Base-by-base conservation (phyloP, 371 early-diverging fungal genomes). In the Mucor piriformis region DNA sequence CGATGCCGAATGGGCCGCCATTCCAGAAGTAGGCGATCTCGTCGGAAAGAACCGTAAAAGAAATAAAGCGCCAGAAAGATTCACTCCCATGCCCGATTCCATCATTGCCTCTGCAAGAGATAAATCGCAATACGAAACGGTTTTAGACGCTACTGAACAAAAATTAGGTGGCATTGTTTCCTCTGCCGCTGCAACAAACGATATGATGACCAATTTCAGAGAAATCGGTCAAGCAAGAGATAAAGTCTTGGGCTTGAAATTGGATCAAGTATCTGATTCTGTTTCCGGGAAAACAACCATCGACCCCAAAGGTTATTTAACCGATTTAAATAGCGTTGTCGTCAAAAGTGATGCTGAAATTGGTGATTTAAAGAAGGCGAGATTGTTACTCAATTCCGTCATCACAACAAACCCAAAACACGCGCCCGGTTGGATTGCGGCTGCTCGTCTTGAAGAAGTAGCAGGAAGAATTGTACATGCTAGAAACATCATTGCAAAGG, bases 401-500 rank as follows among this genome's bases (percentile, higher is more conserved):
- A 95, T 89, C 32, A 86, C 84, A 3, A 92, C 98, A 0, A 97
- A 96, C 72, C 97, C 97, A 2, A 92, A 90, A 59, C 92, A 96
- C 61, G 95, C 95, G 5, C 94, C 97, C 15, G 96, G 95, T 37
- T 98, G 99, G 98, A 96, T 97, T 70, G 97, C 97, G 2, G 95
- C 96, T 10, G 98, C 99, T 18, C 88, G 98, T 55, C 70, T 97
- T 42, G 99, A 98, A 70, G 97, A 98, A 67, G 87, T 91, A 0
- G 95, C 96, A 2, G 90, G 92, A 15, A 91, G 95, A 63, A 70
- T 86, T 43, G 82, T 83, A 3, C 87, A 89, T 18, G 99, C 99
- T 6, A 79, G 97, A 23, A 85, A 83, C 34, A 77, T 91, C 16
- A 94, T 97, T 62, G 87, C 92, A 11, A 88, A 94, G 66, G 99